Evolutionary conservation across 768 basidiomycete species (phyloP).

Genomic region (Leucocoprinus leucothites): DNA sequence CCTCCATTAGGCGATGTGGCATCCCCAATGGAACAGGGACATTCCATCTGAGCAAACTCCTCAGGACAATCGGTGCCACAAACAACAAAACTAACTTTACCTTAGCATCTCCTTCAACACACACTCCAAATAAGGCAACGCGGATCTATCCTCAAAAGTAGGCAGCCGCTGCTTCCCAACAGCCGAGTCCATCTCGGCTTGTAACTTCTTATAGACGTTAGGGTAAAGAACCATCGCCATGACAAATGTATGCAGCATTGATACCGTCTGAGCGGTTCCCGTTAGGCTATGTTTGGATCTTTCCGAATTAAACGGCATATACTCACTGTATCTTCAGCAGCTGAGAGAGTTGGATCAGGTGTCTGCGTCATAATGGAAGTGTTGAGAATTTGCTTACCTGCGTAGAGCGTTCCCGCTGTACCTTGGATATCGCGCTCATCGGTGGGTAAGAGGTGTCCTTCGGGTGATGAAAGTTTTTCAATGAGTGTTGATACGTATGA

Average conservation of each 20-base stretch:
- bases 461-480: constrained; percentile 32
- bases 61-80: not conserved
- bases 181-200: constrained; percentile 49
- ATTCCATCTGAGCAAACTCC: constrained; percentile 36
- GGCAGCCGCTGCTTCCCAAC: constrained; percentile 45
- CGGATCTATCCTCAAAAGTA: constrained; percentile 37
- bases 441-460: constrained; percentile 31
- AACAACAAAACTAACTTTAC: constrained; percentile 23
- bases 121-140: constrained; percentile 46
- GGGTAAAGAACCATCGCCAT: constrained; percentile 56
- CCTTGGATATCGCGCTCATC: constrained; percentile 55
- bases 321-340: constrained; percentile 38
- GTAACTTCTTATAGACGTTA: constrained; percentile 43
- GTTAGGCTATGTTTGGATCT: constrained; percentile 15
- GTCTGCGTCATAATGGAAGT: not conserved
- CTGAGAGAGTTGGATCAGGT: constrained; percentile 18
- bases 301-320: not conserved
- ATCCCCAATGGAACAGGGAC: constrained; percentile 47
- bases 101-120: constrained; percentile 46
- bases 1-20: constrained; percentile 50
- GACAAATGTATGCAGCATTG: constrained; percentile 45
- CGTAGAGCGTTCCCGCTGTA: constrained; percentile 50
- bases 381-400: constrained; percentile 29
- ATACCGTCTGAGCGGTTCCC: constrained; percentile 40
- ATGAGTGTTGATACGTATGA: constrained; percentile 46